Evolutionary conservation across 1,139 yeast species (phyloP).

Genomic region (Kluyveromyces sp.): DNA sequence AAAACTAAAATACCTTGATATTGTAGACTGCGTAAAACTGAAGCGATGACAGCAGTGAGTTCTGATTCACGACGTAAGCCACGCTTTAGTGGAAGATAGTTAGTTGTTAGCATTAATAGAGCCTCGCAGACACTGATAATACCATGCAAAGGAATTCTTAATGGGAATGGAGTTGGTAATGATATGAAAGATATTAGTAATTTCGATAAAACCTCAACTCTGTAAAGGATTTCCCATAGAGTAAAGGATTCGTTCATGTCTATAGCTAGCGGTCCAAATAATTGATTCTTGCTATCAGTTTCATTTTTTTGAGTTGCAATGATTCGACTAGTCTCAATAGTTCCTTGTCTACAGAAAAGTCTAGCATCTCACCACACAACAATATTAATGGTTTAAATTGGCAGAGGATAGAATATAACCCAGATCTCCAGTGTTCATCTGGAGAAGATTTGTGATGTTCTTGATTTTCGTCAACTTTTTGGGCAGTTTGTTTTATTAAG

Average conservation of each 20-base stretch:
- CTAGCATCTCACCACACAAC: slow-evolving; percentile 52
- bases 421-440: slow-evolving; percentile 42
- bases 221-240: slow-evolving; percentile 41
- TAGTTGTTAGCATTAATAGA: slow-evolving; percentile 45
- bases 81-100: slow-evolving; percentile 46
- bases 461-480: slow-evolving; percentile 33
- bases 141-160: slow-evolving; percentile 49
- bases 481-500: slow-evolving; percentile 44
- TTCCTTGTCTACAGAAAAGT: slow-evolving; percentile 47
- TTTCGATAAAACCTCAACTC: slow-evolving; percentile 41
- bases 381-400: slow-evolving; percentile 48
- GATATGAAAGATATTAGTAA: slow-evolving; percentile 40
- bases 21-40: slow-evolving; percentile 41
- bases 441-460: slow-evolving; percentile 29
- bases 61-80: slow-evolving; percentile 49
- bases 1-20: slow-evolving; percentile 39
- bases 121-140: slow-evolving; percentile 44
- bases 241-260: slow-evolving; percentile 52
- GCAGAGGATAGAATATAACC: slow-evolving; percentile 33
- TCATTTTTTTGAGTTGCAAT: slow-evolving; percentile 26
- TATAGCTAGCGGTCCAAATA: slow-evolving; percentile 43
- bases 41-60: slow-evolving; percentile 35
- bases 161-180: slow-evolving; percentile 41
- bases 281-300: slow-evolving; percentile 16
- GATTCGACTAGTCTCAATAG: slow-evolving; percentile 32